Percentiles rank a stretch among this genome's conserved stretches.
Conservation (phyloP, 306 rosid species). For the Cicer judaicum region DNA sequence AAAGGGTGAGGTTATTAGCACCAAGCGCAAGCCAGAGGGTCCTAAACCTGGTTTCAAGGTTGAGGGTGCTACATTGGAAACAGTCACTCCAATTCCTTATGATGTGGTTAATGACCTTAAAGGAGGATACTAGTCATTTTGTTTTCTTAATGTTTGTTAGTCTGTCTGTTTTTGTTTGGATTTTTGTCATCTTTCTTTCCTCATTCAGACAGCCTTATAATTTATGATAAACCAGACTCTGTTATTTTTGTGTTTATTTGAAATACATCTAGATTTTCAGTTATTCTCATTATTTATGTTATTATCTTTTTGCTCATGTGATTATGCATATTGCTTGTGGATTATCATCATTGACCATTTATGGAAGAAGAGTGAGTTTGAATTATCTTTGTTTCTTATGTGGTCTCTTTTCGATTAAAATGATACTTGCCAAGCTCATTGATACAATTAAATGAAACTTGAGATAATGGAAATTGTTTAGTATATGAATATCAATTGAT, state of each 20-base stretch:
- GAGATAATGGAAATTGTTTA: no score
- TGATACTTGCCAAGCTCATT: no score
- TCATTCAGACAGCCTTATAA: slow-evolving; percentile 9
- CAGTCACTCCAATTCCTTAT: slow-evolving; percentile 94
- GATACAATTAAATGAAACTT: no score
- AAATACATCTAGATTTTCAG: slow-evolving; percentile 33
- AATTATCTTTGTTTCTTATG: no score
- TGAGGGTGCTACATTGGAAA: slow-evolving; percentile 83
- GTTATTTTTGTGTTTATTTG: slow-evolving; percentile 37
- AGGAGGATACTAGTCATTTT: slow-evolving; percentile 72
- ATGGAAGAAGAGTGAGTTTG: no score
- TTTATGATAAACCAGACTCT: slow-evolving; percentile 38
- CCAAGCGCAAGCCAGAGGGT: slow-evolving; percentile 89
- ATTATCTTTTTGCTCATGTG: neutral
- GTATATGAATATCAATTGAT: no score
- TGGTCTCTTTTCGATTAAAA: no score
- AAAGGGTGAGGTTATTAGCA: slow-evolving; percentile 70
- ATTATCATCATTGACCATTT: neutral
- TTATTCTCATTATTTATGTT: neutral
- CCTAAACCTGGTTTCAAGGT: slow-evolving; percentile 98
- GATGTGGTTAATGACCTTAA: slow-evolving; percentile 98
- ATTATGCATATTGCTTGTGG: neutral
- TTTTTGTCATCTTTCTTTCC: neutral
- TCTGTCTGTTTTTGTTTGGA: slow-evolving; percentile 16
- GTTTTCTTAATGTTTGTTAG: neutral